Conservation (phyloP, 176 grass and related monocot species). For the Avena insularis region DNA sequence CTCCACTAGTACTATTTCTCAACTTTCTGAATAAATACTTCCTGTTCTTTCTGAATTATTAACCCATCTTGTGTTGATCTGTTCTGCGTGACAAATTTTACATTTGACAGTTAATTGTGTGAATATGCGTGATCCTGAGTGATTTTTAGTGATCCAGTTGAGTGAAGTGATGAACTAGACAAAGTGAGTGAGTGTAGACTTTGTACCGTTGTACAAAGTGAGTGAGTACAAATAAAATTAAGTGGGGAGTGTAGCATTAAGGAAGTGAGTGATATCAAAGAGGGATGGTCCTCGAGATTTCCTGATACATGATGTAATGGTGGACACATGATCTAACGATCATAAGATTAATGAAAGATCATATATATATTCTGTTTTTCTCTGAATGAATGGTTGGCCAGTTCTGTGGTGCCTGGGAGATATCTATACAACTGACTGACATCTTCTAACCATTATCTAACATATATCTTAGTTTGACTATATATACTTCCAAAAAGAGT, state of each 20-base stretch:
- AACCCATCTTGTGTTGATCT: background rate
- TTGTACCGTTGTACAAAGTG: background rate
- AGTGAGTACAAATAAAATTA: background rate
- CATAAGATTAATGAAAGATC: background rate
- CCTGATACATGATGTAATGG: slow-evolving; percentile 6
- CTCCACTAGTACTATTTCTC: background rate
- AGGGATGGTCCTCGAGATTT: background rate
- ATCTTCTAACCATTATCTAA: background rate
- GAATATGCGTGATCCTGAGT: background rate
- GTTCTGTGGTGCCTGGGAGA: background rate
- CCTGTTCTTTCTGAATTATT: background rate
- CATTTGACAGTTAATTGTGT: background rate
- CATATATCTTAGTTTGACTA: background rate
- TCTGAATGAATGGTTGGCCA: background rate
- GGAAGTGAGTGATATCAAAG: background rate
- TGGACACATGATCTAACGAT: background rate
- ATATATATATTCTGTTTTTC: too few species aligned
- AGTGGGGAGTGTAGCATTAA: background rate
- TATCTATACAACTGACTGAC: background rate
- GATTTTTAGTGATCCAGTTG: background rate
- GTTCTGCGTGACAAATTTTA: background rate
- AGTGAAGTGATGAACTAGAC: background rate
- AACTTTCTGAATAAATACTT: background rate
- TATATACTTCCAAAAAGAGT: background rate
- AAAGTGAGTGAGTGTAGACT: background rate